A percentile compares a stretch with the other conserved stretches of the same genome.
These are phyloP conservation scores for Trichosporon ovoides DNA, from an alignment of 1,284 basidiomycete genomes.

Conservation along the genomic window DNA sequence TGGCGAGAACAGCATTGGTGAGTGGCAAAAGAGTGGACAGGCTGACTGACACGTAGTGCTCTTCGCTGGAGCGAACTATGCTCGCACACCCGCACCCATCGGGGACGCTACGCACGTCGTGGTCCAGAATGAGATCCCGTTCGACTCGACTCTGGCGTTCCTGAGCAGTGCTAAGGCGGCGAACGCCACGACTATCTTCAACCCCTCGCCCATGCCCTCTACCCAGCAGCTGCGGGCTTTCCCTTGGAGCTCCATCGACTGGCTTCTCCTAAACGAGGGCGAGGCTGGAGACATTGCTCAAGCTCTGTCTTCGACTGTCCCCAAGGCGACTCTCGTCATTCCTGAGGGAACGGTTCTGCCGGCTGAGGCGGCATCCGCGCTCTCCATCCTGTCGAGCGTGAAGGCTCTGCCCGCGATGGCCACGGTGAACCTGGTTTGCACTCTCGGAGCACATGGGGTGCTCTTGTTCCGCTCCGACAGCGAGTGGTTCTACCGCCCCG, in stretches of 20 bases:
- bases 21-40: background rate
- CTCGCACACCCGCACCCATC: conserved; percentile 11
- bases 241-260: conserved; percentile 51
- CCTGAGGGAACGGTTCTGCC: background rate
- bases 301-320: background rate
- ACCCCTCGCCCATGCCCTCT: conserved; percentile 55
- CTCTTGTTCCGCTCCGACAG: conserved; percentile 27
- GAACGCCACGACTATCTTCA: conserved; percentile 49
- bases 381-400: background rate
- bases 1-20: conserved; percentile 50
- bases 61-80: conserved; percentile 45
- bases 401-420: background rate
- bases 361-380: conserved; percentile 11
- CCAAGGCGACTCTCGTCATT: background rate
- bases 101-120: conserved; percentile 49
- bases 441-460: conserved; percentile 26
- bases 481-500: conserved; percentile 25
- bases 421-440: conserved; percentile 3
- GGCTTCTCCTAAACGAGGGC: conserved; percentile 55
- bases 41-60: conserved; percentile 27
- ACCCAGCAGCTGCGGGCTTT: conserved; percentile 47
- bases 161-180: conserved; percentile 32
- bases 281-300: conserved; percentile 40
- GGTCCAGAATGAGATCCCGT: conserved; percentile 57
- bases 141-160: conserved; percentile 49